phyloP scores from a whole-genome alignment of 306 rosid species.

The Castanospermum australe region DNA sequence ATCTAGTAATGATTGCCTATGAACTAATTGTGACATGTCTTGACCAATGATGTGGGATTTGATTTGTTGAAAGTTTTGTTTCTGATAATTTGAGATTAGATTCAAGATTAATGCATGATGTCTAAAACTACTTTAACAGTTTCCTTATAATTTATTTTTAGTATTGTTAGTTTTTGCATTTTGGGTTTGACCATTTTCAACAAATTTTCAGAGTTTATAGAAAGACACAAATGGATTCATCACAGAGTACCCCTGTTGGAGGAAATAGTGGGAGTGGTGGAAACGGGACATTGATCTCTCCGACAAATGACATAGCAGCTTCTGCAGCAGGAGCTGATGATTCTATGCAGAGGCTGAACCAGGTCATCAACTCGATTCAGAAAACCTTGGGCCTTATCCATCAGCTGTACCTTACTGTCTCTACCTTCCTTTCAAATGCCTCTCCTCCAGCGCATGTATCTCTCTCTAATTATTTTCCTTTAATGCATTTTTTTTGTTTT shows the following conservation, averaged over 20 bases:
- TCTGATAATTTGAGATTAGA: background rate
- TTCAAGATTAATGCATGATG: background rate
- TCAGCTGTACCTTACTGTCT: conserved; percentile 89
- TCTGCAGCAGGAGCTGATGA: conserved; percentile 53
- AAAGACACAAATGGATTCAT: conserved; percentile 55
- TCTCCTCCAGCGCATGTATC: conserved; percentile 87
- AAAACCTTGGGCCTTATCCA: conserved; percentile 86
- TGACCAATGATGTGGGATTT: background rate
- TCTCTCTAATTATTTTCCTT: conserved; percentile 16
- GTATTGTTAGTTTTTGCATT: background rate
- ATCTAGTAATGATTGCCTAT: no score
- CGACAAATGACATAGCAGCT: conserved; percentile 46
- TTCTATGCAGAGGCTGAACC: conserved; percentile 77
- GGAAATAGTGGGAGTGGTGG: conserved; percentile 72
- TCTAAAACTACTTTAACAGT: background rate
- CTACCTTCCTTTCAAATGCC: conserved; percentile 85
- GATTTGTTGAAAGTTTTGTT: background rate
- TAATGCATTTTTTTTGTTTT: background rate
- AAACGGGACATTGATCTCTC: conserved; percentile 58
- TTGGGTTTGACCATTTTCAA: background rate
- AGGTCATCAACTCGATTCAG: conserved; percentile 78
- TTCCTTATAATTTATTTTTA: background rate
- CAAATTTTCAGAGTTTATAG: background rate
- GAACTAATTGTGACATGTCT: background rate
- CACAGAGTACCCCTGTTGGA: conserved; percentile 43